Conservation (phyloP, 306 rosid species). For the Cicer cuneatum region DNA sequence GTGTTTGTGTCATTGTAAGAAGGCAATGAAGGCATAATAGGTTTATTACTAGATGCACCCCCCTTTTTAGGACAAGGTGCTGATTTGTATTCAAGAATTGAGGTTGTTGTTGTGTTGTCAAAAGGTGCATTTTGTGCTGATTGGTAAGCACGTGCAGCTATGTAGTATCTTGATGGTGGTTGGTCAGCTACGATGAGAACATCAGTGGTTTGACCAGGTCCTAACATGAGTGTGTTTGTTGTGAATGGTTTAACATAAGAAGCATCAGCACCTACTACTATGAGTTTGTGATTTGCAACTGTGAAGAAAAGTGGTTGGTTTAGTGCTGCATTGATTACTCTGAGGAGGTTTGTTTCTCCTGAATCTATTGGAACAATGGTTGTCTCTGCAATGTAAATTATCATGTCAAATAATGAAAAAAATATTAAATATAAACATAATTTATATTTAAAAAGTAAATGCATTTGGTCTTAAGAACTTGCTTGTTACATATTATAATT, state of each 20-base stretch:
- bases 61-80: slow-evolving; percentile 66
- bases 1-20: slow-evolving; percentile 85
- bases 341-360: slow-evolving; percentile 85
- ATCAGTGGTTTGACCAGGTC: slow-evolving; percentile 98
- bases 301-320: slow-evolving; percentile 80
- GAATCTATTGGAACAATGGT: slow-evolving; percentile 65
- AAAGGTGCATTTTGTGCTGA: slow-evolving; percentile 77
- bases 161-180: slow-evolving; percentile 73
- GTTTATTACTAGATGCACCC: slow-evolving; percentile 43
- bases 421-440: too few relatives aligned
- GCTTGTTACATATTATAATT: too few relatives aligned
- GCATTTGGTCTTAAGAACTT: too few relatives aligned
- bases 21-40: slow-evolving; percentile 71
- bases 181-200: slow-evolving; percentile 83
- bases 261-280: slow-evolving; percentile 92
- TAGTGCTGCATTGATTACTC: slow-evolving; percentile 76
- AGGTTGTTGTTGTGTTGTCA: slow-evolving; percentile 89
- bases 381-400: slow-evolving; percentile 57
- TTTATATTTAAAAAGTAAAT: too few relatives aligned
- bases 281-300: slow-evolving; percentile 83
- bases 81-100: slow-evolving; percentile 77
- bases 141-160: slow-evolving; percentile 85
- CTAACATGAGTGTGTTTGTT: slow-evolving; percentile 73
- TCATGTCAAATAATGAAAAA: slow-evolving; percentile 11
- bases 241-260: slow-evolving; percentile 89